Evolutionary conservation across 139 green algal genomes (phyloP).

Genomic region (Medakamo hakoo): DNA sequence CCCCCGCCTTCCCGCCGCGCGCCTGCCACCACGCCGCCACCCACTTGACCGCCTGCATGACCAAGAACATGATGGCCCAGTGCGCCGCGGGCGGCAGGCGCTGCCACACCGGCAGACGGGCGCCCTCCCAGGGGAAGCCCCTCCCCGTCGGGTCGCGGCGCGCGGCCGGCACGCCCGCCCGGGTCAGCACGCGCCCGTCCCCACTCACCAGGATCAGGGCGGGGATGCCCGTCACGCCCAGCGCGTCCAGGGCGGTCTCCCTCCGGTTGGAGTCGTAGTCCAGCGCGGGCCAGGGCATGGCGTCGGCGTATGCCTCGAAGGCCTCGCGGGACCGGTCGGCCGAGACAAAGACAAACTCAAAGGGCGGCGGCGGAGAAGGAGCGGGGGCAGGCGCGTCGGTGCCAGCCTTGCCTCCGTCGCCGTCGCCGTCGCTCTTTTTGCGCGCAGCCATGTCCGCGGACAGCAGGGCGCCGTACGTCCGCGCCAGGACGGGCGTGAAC

Average conservation of each 20-base stretch:
- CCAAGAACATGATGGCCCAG: neutral
- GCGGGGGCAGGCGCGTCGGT: too few relatives aligned
- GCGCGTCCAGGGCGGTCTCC: neutral
- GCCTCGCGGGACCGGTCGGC: neutral
- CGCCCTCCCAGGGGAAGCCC: neutral
- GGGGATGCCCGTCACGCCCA: neutral
- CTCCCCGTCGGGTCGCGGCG: neutral
- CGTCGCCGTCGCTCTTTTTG: neutral
- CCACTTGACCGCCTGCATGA: too few relatives aligned
- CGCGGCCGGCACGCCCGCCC: too few relatives aligned
- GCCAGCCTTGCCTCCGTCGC: too few relatives aligned
- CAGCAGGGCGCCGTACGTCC: neutral
- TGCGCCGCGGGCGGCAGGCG: neutral
- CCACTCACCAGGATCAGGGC: neutral
- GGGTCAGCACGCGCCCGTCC: neutral
- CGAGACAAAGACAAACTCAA: neutral
- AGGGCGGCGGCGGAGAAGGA: too few relatives aligned
- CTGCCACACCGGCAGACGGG: neutral
- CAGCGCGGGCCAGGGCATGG: neutral
- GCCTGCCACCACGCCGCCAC: too few relatives aligned
- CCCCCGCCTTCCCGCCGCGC: too few relatives aligned
- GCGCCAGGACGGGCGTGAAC: neutral
- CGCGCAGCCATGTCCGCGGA: too few relatives aligned
- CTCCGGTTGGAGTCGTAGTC: neutral
- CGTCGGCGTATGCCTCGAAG: neutral